These are phyloP conservation scores for Mallotus nudiflorus DNA, from an alignment of 345 rosid species.

Conservation along the genomic window DNA sequence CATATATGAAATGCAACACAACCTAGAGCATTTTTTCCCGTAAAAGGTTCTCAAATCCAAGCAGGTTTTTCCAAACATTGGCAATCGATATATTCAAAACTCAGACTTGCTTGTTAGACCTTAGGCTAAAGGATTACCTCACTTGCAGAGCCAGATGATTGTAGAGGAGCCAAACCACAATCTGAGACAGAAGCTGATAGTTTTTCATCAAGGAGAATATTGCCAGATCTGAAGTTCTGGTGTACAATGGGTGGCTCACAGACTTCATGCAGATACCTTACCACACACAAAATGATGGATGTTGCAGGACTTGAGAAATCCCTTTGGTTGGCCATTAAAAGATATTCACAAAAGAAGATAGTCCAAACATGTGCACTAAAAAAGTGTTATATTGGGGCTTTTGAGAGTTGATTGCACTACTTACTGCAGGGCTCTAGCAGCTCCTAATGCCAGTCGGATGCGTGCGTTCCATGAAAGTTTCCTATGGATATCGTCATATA, in stretches of 20 bases:
- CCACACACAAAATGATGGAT: conserved; percentile 10
- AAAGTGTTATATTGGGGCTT: background rate
- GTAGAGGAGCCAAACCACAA: conserved; percentile 68
- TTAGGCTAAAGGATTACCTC: conserved; percentile 47
- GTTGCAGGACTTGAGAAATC: too few species aligned
- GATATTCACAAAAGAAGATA: background rate
- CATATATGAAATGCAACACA: too few species aligned
- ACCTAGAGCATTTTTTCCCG: too few species aligned
- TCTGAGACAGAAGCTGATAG: conserved; percentile 69
- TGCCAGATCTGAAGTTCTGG: conserved; percentile 71
- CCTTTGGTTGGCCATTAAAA: background rate
- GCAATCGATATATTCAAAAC: too few species aligned
- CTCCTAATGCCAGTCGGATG: conserved; percentile 70
- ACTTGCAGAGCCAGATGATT: conserved; percentile 51
- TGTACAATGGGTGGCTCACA: conserved; percentile 79
- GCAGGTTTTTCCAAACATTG: too few species aligned
- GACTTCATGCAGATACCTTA: conserved; percentile 83
- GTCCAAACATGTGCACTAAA: background rate
- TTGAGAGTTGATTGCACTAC: conserved; percentile 25
- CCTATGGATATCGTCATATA: conserved; percentile 53
- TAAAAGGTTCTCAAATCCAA: too few species aligned
- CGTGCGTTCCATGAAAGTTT: conserved; percentile 81
- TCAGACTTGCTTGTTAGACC: too few species aligned
- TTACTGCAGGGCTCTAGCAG: conserved; percentile 91
- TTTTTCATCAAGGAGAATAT: conserved; percentile 75